Conservation (phyloP, 169 alveolate species). For the Plasmodium ovale region DNA sequence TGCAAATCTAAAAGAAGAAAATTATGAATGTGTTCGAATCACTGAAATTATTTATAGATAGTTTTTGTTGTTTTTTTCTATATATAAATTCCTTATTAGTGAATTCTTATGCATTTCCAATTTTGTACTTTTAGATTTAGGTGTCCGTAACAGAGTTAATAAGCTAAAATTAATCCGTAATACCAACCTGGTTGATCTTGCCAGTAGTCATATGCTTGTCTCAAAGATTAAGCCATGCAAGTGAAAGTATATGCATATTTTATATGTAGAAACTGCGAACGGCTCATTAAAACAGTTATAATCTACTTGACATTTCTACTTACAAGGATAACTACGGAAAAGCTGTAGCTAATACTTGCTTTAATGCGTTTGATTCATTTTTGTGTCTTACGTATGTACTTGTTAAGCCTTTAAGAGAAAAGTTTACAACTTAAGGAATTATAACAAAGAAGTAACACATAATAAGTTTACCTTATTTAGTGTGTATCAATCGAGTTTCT, state of each 20-base stretch:
- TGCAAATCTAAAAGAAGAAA: too few relatives aligned
- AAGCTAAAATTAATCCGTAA: too few relatives aligned
- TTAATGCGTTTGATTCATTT: not conserved
- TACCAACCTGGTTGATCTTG: constrained; percentile 98
- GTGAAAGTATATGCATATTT: constrained; percentile 88
- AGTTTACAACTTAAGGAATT: constrained; percentile 62
- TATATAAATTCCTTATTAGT: too few relatives aligned
- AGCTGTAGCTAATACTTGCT: constrained; percentile 79
- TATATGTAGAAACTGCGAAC: constrained; percentile 86
- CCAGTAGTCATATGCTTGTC: constrained; percentile 98
- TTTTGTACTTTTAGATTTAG: too few relatives aligned
- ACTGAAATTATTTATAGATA: too few relatives aligned
- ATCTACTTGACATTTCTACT: constrained; percentile 75
- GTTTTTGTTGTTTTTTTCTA: too few relatives aligned
- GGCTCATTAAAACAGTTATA: constrained; percentile 88
- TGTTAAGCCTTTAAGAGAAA: constrained; percentile 48
- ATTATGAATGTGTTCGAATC: too few relatives aligned
- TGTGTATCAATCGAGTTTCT: constrained; percentile 77
- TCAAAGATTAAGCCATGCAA: constrained; percentile 96
- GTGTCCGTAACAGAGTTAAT: too few relatives aligned
- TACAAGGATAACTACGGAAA: constrained; percentile 78
- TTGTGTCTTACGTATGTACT: constrained; percentile 9
- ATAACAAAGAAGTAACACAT: constrained; percentile 77
- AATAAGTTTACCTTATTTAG: constrained; percentile 58
- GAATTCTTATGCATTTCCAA: too few relatives aligned